phyloP scores from a whole-genome alignment of 192 early-diverging fungal genomes.

The Spizellomyces punctatus region DNA sequence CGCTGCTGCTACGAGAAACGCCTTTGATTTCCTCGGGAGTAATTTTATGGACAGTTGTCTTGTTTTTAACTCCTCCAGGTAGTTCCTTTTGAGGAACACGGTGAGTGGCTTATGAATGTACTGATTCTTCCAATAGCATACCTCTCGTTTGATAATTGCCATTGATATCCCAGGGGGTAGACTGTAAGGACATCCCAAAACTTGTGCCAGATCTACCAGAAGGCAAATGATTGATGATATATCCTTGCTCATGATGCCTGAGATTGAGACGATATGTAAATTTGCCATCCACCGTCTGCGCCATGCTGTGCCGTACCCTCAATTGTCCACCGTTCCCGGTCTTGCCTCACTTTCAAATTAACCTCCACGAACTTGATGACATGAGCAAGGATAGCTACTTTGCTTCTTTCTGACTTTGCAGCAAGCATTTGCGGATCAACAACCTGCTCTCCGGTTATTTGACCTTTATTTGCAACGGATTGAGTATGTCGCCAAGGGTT shows the following conservation, averaged over 20 bases:
- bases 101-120: neutral
- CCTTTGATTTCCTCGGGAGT: conserved; percentile 5
- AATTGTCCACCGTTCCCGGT: conserved; percentile 26
- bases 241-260: conserved; percentile 29
- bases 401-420: conserved; percentile 26
- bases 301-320: conserved; percentile 8
- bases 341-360: conserved; percentile 23
- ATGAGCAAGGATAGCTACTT: conserved; percentile 22
- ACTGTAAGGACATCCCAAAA: conserved; percentile 36
- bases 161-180: conserved; percentile 36
- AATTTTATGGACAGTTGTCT: conserved; percentile 37
- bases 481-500: neutral
- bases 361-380: conserved; percentile 30
- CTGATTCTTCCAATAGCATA: conserved; percentile 4
- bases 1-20: no score
- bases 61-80: conserved; percentile 33
- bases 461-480: conserved; percentile 11
- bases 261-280: neutral
- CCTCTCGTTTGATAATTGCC: conserved; percentile 30
- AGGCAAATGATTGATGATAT: conserved; percentile 31
- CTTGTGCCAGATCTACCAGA: conserved; percentile 39
- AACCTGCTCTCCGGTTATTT: conserved; percentile 27
- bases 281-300: no score
- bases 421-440: conserved; percentile 26
- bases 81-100: conserved; percentile 18